A percentile compares a stretch with the other conserved stretches of the same genome.
These are phyloP conservation scores for Ophioceras dolichostomum DNA, from an alignment of 2,329 filamentous ascomycete genomes.

Conservation along the genomic window DNA sequence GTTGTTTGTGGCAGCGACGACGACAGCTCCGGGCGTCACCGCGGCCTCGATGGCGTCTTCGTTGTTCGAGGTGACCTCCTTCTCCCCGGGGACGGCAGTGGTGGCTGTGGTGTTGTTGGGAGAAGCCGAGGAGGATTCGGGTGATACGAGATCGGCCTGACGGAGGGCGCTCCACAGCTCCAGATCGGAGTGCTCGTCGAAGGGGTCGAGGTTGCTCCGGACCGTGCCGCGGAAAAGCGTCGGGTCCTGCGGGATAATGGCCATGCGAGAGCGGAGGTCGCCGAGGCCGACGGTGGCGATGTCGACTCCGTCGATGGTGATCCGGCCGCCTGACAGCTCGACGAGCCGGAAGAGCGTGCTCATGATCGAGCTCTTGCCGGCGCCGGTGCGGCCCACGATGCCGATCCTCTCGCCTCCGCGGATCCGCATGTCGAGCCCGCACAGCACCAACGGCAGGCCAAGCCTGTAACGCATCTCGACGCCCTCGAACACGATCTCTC, in stretches of 20 bases:
- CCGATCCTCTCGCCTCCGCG: constrained; percentile 67
- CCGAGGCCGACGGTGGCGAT: constrained; percentile 64
- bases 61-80: too few species aligned
- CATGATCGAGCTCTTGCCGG: constrained; percentile 78
- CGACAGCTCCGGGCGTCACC: constrained; percentile 25
- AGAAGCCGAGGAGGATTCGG: too few species aligned
- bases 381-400: constrained; percentile 70
- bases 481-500: constrained; percentile 65
- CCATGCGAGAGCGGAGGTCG: constrained; percentile 62
- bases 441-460: constrained; percentile 60
- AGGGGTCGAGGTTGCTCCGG: constrained; percentile 69
- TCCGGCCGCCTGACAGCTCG: constrained; percentile 49
- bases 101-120: constrained; percentile 2
- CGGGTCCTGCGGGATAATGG: constrained; percentile 77
- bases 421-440: constrained; percentile 60
- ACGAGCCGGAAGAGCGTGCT: constrained; percentile 67
- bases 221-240: constrained; percentile 75
- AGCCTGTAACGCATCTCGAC: constrained; percentile 70
- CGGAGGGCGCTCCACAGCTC: constrained; percentile 68
- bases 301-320: constrained; percentile 53
- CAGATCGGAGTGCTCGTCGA: constrained; percentile 64
- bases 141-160: constrained; percentile 58
- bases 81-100: constrained; percentile 3
- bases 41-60: not conserved
- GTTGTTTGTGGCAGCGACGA: constrained; percentile 10